Evolutionary conservation across 257 asterid species (phyloP).

Genomic region (Capsicum baccatum): DNA sequence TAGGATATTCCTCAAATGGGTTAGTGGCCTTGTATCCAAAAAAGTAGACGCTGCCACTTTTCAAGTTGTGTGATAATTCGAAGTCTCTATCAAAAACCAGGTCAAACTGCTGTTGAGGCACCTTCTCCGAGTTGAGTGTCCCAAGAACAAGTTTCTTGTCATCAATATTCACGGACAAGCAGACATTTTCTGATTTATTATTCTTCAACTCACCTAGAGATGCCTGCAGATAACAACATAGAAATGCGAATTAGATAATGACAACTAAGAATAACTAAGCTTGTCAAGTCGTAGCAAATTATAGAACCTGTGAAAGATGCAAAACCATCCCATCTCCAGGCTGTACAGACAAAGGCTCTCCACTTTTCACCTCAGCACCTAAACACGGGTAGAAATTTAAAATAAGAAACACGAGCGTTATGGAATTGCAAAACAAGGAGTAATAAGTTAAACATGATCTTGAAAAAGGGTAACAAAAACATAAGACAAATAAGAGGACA

Average conservation of each 20-base stretch:
- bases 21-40: slow-evolving; percentile 32
- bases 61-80: slow-evolving; percentile 39
- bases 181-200: slow-evolving; percentile 27
- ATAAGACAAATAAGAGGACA: not conserved
- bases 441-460: not conserved
- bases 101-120: slow-evolving; percentile 40
- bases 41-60: slow-evolving; percentile 36
- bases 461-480: not conserved
- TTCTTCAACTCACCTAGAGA: slow-evolving; percentile 35
- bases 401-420: not conserved
- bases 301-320: slow-evolving; percentile 34
- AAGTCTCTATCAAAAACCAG: slow-evolving; percentile 33
- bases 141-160: slow-evolving; percentile 35
- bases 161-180: slow-evolving; percentile 31
- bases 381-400: not conserved
- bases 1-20: slow-evolving; percentile 20
- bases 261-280: slow-evolving; percentile 13
- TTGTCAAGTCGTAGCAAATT: not conserved
- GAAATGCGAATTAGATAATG: not conserved
- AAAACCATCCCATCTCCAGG: slow-evolving; percentile 27
- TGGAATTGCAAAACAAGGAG: not conserved
- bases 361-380: slow-evolving; percentile 38
- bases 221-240: slow-evolving; percentile 27
- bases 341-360: slow-evolving; percentile 20
- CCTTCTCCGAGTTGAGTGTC: slow-evolving; percentile 32